Conservation (phyloP, 2,329 filamentous ascomycete genomes). For the Aspergillus ruber region DNA sequence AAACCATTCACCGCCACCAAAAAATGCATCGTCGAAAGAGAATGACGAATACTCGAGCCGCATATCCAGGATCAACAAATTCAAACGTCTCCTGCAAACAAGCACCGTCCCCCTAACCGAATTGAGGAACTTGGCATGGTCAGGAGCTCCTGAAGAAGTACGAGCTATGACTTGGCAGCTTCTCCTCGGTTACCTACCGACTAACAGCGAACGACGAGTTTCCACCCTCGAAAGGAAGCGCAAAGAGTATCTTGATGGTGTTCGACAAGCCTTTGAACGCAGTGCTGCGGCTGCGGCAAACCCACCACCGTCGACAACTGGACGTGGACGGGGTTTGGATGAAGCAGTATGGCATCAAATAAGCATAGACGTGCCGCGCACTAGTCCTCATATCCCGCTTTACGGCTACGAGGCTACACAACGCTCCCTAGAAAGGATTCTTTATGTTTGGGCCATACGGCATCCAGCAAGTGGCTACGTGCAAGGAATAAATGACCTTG, state of each 20-base stretch:
- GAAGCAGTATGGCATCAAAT: slow-evolving; percentile 99
- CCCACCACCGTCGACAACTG: slow-evolving; percentile 36
- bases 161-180: slow-evolving; percentile 99
- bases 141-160: slow-evolving; percentile 87
- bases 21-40: slow-evolving; percentile 73
- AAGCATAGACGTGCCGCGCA: slow-evolving; percentile 93
- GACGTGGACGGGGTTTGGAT: slow-evolving; percentile 70
- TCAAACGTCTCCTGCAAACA: slow-evolving; percentile 89
- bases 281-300: slow-evolving; percentile 38
- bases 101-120: slow-evolving; percentile 83
- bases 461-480: slow-evolving; percentile 97
- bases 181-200: slow-evolving; percentile 87
- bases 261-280: slow-evolving; percentile 60
- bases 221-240: slow-evolving; percentile 87
- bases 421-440: slow-evolving; percentile 82
- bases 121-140: slow-evolving; percentile 82
- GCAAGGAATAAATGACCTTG: slow-evolving; percentile 96
- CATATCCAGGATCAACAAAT: slow-evolving; percentile 94
- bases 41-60: slow-evolving; percentile 77
- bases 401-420: slow-evolving; percentile 97
- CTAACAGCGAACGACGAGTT: slow-evolving; percentile 89
- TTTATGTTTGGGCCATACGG: slow-evolving; percentile 96
- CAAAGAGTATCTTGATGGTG: slow-evolving; percentile 93
- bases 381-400: slow-evolving; percentile 89
- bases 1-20: slow-evolving; percentile 69